phyloP scores from a whole-genome alignment of 495 filamentous ascomycete species.

The Penicillium dipodomyicola region DNA sequence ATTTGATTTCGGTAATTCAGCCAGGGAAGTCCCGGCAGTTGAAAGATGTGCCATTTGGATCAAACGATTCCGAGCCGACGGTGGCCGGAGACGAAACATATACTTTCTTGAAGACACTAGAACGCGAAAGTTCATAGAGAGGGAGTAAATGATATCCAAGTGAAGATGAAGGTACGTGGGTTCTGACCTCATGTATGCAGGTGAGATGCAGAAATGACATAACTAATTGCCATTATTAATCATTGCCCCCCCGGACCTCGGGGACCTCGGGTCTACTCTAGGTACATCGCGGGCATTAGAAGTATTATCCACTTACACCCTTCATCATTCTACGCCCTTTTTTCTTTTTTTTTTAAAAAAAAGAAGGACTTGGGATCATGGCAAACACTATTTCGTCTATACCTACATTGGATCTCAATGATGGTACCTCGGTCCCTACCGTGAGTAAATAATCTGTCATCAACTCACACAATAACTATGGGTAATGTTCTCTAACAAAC shows the following conservation, averaged over 20 bases:
- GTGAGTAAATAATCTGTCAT: constrained; percentile 39
- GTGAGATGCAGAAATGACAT: constrained; percentile 18
- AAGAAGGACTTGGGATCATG: constrained; percentile 10
- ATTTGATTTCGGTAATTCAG: constrained; percentile 80
- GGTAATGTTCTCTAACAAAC: constrained; percentile 9
- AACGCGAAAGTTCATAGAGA: constrained; percentile 16
- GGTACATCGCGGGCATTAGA: too few species aligned
- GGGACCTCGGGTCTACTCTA: too few species aligned
- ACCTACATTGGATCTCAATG: constrained; percentile 60
- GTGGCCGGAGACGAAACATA: constrained; percentile 26
- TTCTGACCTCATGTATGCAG: not conserved
- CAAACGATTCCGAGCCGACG: constrained; percentile 23
- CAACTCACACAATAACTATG: not conserved
- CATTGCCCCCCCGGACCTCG: not conserved
- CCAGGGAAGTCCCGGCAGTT: constrained; percentile 47
- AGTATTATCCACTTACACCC: not conserved
- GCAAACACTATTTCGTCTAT: constrained; percentile 32
- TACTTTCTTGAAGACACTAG: constrained; percentile 10
- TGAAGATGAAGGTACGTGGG: not conserved
- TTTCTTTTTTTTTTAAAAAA: too few species aligned
- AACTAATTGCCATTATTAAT: constrained; percentile 29
- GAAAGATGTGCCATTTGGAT: constrained; percentile 55
- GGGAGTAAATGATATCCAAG: not conserved
- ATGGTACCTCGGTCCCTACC: constrained; percentile 71
- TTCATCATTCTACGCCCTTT: not conserved